Conservation (phyloP, 495 filamentous ascomycete genomes). For the Penicillium cosmopolitanum region DNA sequence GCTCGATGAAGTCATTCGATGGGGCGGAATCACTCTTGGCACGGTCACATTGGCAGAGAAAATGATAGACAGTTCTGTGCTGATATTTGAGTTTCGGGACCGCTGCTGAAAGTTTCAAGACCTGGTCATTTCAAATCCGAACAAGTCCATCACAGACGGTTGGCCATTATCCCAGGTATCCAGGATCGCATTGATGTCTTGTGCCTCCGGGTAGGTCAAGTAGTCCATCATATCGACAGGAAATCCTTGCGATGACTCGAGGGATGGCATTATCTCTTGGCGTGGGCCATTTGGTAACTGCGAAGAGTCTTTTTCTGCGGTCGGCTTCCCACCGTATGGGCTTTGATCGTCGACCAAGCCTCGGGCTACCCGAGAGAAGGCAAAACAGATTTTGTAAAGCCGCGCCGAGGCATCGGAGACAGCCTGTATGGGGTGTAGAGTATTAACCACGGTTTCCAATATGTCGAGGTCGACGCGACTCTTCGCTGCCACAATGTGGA, state of each 20-base stretch:
- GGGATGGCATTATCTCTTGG: not conserved
- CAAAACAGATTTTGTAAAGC: conserved; percentile 25
- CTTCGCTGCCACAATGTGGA: conserved; percentile 27
- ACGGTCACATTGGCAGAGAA: too few species aligned
- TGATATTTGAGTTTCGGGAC: too few species aligned
- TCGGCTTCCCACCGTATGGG: not conserved
- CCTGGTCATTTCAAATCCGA: conserved; percentile 1
- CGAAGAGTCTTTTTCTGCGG: conserved; percentile 2
- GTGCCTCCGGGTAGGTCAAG: conserved; percentile 14
- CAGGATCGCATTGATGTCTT: conserved; percentile 14
- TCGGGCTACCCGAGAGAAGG: conserved; percentile 18
- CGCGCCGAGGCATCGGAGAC: conserved; percentile 20
- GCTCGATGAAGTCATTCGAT: conserved; percentile 1
- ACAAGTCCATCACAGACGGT: conserved; percentile 13
- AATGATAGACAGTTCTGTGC: too few species aligned
- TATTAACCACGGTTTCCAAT: conserved; percentile 24
- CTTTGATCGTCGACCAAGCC: conserved; percentile 9
- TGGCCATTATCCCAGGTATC: conserved; percentile 14
- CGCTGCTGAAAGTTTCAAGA: not conserved
- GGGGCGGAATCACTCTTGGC: too few species aligned
- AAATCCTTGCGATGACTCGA: conserved; percentile 5
- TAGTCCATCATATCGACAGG: conserved; percentile 18
- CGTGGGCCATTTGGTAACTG: conserved; percentile 1
- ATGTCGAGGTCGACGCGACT: conserved; percentile 22
- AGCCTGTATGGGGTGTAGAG: conserved; percentile 12